Conservation (phyloP, 148 eudicot species). For the Bassia scoparia region DNA sequence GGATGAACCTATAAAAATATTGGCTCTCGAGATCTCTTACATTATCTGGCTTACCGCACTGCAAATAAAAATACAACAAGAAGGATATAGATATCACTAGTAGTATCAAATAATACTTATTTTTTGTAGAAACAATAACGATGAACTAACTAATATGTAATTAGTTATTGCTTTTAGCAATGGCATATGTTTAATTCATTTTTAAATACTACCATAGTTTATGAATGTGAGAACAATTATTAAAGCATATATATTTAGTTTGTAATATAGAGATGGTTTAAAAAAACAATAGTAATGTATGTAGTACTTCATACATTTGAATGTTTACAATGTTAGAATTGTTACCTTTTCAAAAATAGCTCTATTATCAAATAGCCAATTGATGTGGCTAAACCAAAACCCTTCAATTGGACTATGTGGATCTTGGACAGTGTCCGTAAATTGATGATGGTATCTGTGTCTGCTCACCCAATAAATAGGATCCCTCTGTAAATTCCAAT, state of each 20-base stretch:
- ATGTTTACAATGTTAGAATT: too few relatives aligned
- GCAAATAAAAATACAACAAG: constrained; percentile 9
- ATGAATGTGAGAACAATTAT: too few relatives aligned
- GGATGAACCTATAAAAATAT: constrained; percentile 57
- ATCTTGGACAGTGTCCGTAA: constrained; percentile 60
- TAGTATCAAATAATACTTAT: background rate
- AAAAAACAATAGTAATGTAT: background rate
- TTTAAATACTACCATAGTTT: too few relatives aligned
- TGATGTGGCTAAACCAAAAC: constrained; percentile 85
- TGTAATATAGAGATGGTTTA: too few relatives aligned
- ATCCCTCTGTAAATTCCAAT: too few relatives aligned
- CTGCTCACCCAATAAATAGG: constrained; percentile 92
- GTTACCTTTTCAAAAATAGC: constrained; percentile 42
- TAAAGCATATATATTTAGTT: background rate
- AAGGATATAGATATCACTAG: background rate
- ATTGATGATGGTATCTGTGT: constrained; percentile 78
- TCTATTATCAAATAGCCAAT: constrained; percentile 60
- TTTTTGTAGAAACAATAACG: too few relatives aligned
- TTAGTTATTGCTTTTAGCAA: too few relatives aligned
- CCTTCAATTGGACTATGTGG: constrained; percentile 89
- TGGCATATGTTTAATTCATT: too few relatives aligned
- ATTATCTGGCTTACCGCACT: constrained; percentile 70
- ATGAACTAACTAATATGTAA: too few relatives aligned
- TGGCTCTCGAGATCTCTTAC: constrained; percentile 76
- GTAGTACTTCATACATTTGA: background rate